These are phyloP conservation scores for Scutellaria galericulata DNA, from an alignment of 257 asterid genomes.

Conservation along the genomic window DNA sequence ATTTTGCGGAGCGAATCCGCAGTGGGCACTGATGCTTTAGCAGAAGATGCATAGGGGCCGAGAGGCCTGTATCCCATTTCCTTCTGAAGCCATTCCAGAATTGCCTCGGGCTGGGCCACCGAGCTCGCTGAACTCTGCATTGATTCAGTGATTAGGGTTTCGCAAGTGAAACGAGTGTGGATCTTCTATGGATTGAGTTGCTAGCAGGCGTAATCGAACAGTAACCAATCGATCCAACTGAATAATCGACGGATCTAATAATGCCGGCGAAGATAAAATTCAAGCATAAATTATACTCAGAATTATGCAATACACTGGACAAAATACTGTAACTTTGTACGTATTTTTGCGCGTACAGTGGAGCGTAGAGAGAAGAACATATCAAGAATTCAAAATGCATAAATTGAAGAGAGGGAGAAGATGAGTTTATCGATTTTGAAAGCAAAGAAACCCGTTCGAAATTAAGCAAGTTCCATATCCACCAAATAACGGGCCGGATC, in stretches of 20 bases:
- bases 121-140: conserved; percentile 71
- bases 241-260: conserved; percentile 38
- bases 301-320: background rate
- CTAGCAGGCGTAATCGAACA: conserved; percentile 22
- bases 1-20: conserved; percentile 82
- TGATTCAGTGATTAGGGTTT: conserved; percentile 31
- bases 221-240: conserved; percentile 4
- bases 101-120: conserved; percentile 83
- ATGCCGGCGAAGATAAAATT: conserved; percentile 37
- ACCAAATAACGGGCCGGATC: too few species aligned
- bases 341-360: background rate
- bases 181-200: conserved; percentile 32
- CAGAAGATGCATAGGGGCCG: conserved; percentile 69
- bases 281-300: background rate
- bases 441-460: background rate
- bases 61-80: conserved; percentile 97
- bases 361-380: background rate
- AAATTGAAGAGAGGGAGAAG: conserved; percentile 9
- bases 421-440: conserved; percentile 28
- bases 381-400: conserved; percentile 12
- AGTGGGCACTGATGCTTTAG: conserved; percentile 68
- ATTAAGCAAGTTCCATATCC: background rate
- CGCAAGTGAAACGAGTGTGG: conserved; percentile 24
- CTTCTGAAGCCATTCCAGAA: conserved; percentile 86
- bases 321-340: background rate